Evolutionary conservation across 495 filamentous ascomycete species (phyloP), one percentile per base, ranked within the genome.

Genomic region (Penicillium pancosmium): DNA sequence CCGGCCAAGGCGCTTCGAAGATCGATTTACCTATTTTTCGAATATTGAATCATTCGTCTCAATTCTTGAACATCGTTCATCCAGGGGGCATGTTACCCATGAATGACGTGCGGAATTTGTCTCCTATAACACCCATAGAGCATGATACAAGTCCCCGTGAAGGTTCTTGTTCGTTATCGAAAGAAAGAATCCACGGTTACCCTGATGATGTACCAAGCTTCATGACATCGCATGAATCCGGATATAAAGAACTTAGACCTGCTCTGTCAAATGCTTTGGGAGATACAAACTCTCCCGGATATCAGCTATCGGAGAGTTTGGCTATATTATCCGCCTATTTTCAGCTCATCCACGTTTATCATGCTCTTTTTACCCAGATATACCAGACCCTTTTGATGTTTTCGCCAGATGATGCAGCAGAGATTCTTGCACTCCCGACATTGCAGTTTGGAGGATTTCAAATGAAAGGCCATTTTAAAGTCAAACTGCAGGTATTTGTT

Each of bases 11-110:
- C 8, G 9, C 16, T 19, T 44, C 47, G 2, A 64, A 52, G 13
- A 49, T 68, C 0, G 53, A 66, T 16, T 31, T 68, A 21, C 68
- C 66, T 4, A 57, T 68, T 10, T 59, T 49, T 43, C 68, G 63
- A 12, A 57, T 66, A 25, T 50, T 68, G 43, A 49, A 49, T 15
- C 63, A 70, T 34, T 66, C 68, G 0, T 54, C 55, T 6, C 35
- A 59, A 18, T 59, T 70, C 13, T 44, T 68, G n/a, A 49, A 53
- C 15, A 60, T 68, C 0, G 10, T 70, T 16, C 43, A 54, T 5
- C 52, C 49, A 16, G 43, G 19, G 16, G 11, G 2, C 5, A 48
- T 48, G 19, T 27, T 23, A 0, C 27, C 27, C 5, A 7, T 9
- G 5, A 31, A 31, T 31, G 27, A 31, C 21, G 6, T 12, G 19